Conservation (phyloP, 2,329 filamentous ascomycete genomes). For the Tolypocladium pustulatum region DNA sequence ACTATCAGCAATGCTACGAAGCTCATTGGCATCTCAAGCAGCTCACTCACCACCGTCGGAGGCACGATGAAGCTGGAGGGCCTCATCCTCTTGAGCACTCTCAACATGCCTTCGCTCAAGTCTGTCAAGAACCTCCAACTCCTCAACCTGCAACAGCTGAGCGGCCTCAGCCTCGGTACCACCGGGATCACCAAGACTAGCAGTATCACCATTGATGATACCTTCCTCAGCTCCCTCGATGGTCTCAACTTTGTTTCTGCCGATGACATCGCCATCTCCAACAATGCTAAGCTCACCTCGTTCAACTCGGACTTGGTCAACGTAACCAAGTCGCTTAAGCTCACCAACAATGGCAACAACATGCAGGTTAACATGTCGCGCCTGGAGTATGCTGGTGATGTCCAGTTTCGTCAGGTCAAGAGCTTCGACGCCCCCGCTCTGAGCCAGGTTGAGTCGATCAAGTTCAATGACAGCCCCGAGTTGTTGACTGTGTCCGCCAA, state of each 20-base stretch:
- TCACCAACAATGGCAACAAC: slow-evolving; percentile 70
- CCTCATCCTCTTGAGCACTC: slow-evolving; percentile 55
- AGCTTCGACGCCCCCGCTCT: slow-evolving; percentile 65
- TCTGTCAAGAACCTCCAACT: slow-evolving; percentile 59
- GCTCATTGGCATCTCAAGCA: slow-evolving; percentile 53
- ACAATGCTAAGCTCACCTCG: slow-evolving; percentile 71
- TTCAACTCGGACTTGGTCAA: slow-evolving; percentile 72
- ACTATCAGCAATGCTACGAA: slow-evolving; percentile 47
- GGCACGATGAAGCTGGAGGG: slow-evolving; percentile 60
- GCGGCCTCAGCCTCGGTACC: slow-evolving; percentile 35
- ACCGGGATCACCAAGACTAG: slow-evolving; percentile 54
- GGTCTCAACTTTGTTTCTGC: slow-evolving; percentile 74
- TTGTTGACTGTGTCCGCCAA: slow-evolving; percentile 57
- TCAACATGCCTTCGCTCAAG: slow-evolving; percentile 57
- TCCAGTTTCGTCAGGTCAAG: slow-evolving; percentile 63
- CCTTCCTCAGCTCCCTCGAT: slow-evolving; percentile 64
- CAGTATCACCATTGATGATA: slow-evolving; percentile 73
- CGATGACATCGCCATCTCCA: slow-evolving; percentile 69
- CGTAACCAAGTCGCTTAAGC: slow-evolving; percentile 58
- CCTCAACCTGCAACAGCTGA: slow-evolving; percentile 56
- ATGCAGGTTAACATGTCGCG: slow-evolving; percentile 67
- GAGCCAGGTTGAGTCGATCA: slow-evolving; percentile 56
- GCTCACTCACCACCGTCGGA: slow-evolving; percentile 52
- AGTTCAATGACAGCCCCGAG: slow-evolving; percentile 68
- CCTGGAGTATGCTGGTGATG: slow-evolving; percentile 47